Conservation (phyloP, 805 yeast species). For the Diddensiella transvaalensis region DNA sequence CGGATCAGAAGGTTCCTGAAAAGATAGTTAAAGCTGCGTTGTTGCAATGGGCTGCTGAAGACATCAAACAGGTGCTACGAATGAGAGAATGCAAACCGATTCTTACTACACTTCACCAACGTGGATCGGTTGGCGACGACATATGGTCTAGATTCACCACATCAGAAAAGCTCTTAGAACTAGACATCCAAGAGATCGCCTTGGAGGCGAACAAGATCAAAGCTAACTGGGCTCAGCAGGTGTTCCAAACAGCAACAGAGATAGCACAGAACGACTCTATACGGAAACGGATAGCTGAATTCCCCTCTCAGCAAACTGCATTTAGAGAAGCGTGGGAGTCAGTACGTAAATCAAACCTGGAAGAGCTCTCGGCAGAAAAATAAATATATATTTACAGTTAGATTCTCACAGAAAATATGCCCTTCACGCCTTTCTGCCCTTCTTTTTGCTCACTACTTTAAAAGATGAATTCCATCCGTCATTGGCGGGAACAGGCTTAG, state of each 20-base stretch:
- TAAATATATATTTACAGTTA: constrained; percentile 2
- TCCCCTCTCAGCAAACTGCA: constrained; percentile 23
- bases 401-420: neutral
- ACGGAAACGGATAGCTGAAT: constrained; percentile 59
- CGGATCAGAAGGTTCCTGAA: constrained; percentile 63
- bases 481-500: constrained; percentile 24
- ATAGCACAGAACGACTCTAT: constrained; percentile 90
- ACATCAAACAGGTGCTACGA: constrained; percentile 76
- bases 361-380: constrained; percentile 12
- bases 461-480: constrained; percentile 43
- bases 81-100: constrained; percentile 73
- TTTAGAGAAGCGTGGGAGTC: constrained; percentile 21
- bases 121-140: constrained; percentile 90
- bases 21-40: constrained; percentile 70
- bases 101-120: constrained; percentile 69
- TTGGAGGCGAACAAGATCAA: constrained; percentile 69
- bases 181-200: constrained; percentile 74
- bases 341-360: constrained; percentile 12
- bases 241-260: constrained; percentile 80
- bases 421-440: constrained; percentile 36
- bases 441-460: constrained; percentile 64
- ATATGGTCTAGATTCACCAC: constrained; percentile 74
- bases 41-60: constrained; percentile 76
- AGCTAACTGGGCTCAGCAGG: constrained; percentile 74
- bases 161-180: constrained; percentile 72